These are phyloP conservation scores for Pseudocercospora macadamiae DNA, from an alignment of 2,329 filamentous ascomycete genomes.

Conservation along the genomic window DNA sequence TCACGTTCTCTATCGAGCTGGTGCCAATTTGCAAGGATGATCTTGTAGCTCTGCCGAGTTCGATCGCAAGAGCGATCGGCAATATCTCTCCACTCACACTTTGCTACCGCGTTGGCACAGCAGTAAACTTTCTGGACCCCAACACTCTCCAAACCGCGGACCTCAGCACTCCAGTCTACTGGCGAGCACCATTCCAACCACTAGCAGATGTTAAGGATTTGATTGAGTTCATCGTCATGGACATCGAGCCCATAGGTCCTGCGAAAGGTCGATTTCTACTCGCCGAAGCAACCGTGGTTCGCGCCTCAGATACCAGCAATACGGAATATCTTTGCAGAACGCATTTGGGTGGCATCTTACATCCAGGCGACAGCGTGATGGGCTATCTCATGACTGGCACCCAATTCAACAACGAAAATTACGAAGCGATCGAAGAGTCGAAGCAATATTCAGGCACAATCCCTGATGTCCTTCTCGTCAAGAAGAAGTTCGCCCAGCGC, in stretches of 20 bases:
- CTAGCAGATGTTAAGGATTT: constrained; percentile 83
- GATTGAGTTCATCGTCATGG: constrained; percentile 91
- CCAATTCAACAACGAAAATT: constrained; percentile 89
- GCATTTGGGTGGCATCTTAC: constrained; percentile 82
- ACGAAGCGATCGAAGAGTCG: constrained; percentile 78
- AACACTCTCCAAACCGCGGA: constrained; percentile 90
- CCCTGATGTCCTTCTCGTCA: constrained; percentile 91
- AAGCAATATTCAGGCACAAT: constrained; percentile 76
- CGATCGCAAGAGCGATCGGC: constrained; percentile 81
- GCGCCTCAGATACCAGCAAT: constrained; percentile 83
- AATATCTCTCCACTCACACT: constrained; percentile 87
- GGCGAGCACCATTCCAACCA: constrained; percentile 82
- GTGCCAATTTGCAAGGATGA: constrained; percentile 98
- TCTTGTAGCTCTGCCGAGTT: constrained; percentile 87
- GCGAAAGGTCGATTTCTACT: constrained; percentile 81
- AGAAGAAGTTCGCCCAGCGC: constrained; percentile 91
- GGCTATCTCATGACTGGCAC: constrained; percentile 89
- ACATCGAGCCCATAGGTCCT: constrained; percentile 79
- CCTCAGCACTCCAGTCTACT: constrained; percentile 80
- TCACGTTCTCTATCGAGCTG: constrained; percentile 84
- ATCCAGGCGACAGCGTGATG: constrained; percentile 88
- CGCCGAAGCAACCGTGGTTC: constrained; percentile 84
- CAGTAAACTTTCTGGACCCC: constrained; percentile 86
- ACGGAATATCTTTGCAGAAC: constrained; percentile 87
- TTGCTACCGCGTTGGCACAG: constrained; percentile 85